These are phyloP conservation scores for Anthracocystis setariae DNA, from an alignment of 1,284 basidiomycete genomes.

Conservation along the genomic window DNA sequence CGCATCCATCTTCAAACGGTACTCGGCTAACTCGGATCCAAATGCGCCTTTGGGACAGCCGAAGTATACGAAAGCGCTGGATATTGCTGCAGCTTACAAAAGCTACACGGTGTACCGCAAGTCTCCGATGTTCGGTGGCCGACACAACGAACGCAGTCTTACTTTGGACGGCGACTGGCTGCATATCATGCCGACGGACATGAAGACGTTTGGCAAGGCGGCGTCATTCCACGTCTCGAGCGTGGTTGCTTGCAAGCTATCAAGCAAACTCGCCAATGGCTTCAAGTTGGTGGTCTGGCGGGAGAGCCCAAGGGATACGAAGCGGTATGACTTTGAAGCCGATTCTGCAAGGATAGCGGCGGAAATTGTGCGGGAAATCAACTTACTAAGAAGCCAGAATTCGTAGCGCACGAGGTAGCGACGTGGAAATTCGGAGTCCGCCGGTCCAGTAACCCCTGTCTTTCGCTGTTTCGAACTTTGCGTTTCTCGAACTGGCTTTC, in stretches of 20 bases:
- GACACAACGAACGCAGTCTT: conserved; percentile 84
- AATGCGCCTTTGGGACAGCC: conserved; percentile 70
- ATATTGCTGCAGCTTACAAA: conserved; percentile 75
- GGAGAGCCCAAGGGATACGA: conserved; percentile 75
- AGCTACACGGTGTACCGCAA: conserved; percentile 94
- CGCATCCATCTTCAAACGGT: conserved; percentile 70
- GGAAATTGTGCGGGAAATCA: conserved; percentile 69
- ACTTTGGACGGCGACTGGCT: conserved; percentile 96
- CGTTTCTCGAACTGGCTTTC: neutral
- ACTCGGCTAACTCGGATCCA: conserved; percentile 76
- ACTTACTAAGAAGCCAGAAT: conserved; percentile 37
- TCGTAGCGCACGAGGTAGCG: conserved; percentile 9
- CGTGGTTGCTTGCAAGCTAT: conserved; percentile 84
- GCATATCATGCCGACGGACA: conserved; percentile 72
- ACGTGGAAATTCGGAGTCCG: conserved; percentile 6
- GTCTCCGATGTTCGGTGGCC: conserved; percentile 79
- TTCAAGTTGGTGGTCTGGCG: conserved; percentile 85
- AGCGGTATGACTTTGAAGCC: conserved; percentile 97
- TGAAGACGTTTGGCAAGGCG: conserved; percentile 70
- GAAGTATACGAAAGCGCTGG: conserved; percentile 66
- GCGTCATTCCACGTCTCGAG: conserved; percentile 91
- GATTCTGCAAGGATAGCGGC: conserved; percentile 83
- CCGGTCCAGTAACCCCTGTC: conserved; percentile 17
- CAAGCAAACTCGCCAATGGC: conserved; percentile 79
- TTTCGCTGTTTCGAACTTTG: conserved; percentile 13